A percentile compares a stretch with the other conserved stretches of the same genome.
Evolutionary conservation across 2,329 filamentous ascomycete genomes (phyloP).

Genomic region (Paecilomyces sp.): DNA sequence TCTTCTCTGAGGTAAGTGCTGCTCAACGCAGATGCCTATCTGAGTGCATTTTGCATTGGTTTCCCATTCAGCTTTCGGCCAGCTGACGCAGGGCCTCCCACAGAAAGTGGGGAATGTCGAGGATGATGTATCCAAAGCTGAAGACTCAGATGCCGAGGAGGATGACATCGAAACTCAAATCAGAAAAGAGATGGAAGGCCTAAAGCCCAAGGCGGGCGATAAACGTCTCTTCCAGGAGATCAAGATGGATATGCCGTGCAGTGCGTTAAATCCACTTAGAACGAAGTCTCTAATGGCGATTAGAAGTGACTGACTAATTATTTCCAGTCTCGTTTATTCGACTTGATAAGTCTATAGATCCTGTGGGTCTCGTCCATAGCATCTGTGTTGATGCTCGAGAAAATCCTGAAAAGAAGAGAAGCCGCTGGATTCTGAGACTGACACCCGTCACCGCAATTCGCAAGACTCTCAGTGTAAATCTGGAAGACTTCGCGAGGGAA

Average conservation of each 20-base stretch:
- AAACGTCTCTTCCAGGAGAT: slow-evolving; percentile 46
- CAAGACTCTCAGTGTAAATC: slow-evolving; percentile 51
- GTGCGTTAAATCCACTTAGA: slow-evolving; percentile 15
- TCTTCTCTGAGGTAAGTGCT: slow-evolving; percentile 48
- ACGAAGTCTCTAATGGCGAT: slow-evolving; percentile 1
- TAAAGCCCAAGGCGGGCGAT: slow-evolving; percentile 41
- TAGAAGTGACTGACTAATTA: slow-evolving; percentile 4
- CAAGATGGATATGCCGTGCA: slow-evolving; percentile 46
- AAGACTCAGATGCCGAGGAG: slow-evolving; percentile 28
- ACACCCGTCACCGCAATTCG: slow-evolving; percentile 53
- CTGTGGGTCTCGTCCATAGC: slow-evolving; percentile 52
- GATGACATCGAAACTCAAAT: slow-evolving; percentile 56
- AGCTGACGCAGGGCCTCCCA: neutral
- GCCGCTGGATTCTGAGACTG: slow-evolving; percentile 53
- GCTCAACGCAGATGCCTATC: slow-evolving; percentile 1
- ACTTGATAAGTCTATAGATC: slow-evolving; percentile 50
- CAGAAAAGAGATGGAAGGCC: slow-evolving; percentile 48
- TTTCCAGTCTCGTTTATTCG: slow-evolving; percentile 51
- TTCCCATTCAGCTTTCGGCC: neutral
- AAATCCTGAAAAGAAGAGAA: slow-evolving; percentile 45
- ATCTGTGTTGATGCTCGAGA: slow-evolving; percentile 51
- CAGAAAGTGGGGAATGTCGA: slow-evolving; percentile 12
- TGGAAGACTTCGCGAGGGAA: slow-evolving; percentile 49
- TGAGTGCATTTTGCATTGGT: slow-evolving; percentile 4
- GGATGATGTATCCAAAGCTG: slow-evolving; percentile 11